A percentile compares a stretch with the other conserved stretches of the same genome.
Conservation (phyloP, 768 basidiomycete species). For the Mycena epipterygia region DNA sequence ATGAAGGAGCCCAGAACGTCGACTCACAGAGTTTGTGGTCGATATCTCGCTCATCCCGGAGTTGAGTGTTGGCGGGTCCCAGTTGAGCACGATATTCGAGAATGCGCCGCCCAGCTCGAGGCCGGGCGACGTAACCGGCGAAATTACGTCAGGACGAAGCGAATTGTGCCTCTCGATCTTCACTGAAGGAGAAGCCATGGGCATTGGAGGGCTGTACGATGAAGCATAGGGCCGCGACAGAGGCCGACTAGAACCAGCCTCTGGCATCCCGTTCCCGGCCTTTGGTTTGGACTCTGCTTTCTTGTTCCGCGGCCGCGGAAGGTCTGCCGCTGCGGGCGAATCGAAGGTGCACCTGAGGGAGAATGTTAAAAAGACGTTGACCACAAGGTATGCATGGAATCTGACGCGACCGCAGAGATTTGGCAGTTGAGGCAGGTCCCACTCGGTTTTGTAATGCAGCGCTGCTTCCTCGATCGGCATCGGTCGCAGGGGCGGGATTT, state of each 20-base stretch:
- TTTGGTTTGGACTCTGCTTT: constrained; percentile 30
- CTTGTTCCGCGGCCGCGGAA: constrained; percentile 34
- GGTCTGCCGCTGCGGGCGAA: constrained; percentile 33
- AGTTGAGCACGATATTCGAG: constrained; percentile 35
- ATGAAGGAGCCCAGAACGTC: background rate
- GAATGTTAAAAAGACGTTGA: no score
- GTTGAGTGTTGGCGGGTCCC: constrained; percentile 25
- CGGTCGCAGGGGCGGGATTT: constrained; percentile 30
- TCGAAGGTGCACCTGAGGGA: no score
- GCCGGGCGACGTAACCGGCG: constrained; percentile 33
- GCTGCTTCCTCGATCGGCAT: constrained; percentile 31
- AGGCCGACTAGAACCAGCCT: constrained; percentile 22
- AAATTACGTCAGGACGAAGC: constrained; percentile 36
- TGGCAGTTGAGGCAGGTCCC: constrained; percentile 38
- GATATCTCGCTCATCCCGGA: constrained; percentile 15
- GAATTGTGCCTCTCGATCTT: constrained; percentile 36
- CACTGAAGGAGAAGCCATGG: constrained; percentile 25
- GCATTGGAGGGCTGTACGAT: constrained; percentile 32
- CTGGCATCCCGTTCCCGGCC: constrained; percentile 19
- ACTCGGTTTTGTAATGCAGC: constrained; percentile 35
- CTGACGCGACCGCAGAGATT: constrained; percentile 34
- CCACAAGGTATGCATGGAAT: no score
- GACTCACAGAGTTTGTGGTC: constrained; percentile 3
- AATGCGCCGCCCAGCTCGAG: constrained; percentile 34
- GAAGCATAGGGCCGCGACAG: constrained; percentile 25